phyloP scores from a whole-genome alignment of 2,329 filamentous ascomycete species.

The Ophiostoma sp. region DNA sequence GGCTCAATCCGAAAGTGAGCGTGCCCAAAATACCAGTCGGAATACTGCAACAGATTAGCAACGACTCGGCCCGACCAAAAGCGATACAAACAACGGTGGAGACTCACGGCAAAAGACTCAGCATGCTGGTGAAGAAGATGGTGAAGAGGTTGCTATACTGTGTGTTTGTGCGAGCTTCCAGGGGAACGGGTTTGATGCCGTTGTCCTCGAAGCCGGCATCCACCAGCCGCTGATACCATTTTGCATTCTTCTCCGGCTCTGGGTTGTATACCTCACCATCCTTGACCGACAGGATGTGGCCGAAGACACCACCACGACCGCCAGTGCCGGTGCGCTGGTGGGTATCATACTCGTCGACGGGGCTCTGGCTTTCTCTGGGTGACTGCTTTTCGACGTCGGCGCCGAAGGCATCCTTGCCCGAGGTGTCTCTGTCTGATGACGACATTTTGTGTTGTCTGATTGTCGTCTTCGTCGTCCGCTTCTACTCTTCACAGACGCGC shows the following conservation, averaged over 20 bases:
- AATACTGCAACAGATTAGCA: constrained; percentile 41
- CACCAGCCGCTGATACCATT: constrained; percentile 46
- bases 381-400: constrained; percentile 32
- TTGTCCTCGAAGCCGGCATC: constrained; percentile 53
- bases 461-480: neutral
- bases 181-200: constrained; percentile 57
- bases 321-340: constrained; percentile 23
- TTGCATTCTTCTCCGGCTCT: constrained; percentile 36
- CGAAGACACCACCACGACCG: constrained; percentile 27
- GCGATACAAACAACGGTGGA: neutral
- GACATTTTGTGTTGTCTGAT: constrained; percentile 20
- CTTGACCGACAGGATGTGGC: constrained; percentile 34
- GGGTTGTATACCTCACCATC: constrained; percentile 39
- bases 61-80: neutral
- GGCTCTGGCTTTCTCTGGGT: neutral
- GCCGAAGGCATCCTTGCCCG: constrained; percentile 13
- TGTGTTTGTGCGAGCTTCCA: constrained; percentile 54
- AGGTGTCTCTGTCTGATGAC: constrained; percentile 19
- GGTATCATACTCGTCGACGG: neutral
- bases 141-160: constrained; percentile 59
- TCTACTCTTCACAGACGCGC: neutral
- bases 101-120: constrained; percentile 59
- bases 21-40: constrained; percentile 62
- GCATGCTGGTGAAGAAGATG: constrained; percentile 59
- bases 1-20: constrained; percentile 51